phyloP scores from a whole-genome alignment of 2,329 filamentous ascomycete species.

The Monosporascus sp. region DNA sequence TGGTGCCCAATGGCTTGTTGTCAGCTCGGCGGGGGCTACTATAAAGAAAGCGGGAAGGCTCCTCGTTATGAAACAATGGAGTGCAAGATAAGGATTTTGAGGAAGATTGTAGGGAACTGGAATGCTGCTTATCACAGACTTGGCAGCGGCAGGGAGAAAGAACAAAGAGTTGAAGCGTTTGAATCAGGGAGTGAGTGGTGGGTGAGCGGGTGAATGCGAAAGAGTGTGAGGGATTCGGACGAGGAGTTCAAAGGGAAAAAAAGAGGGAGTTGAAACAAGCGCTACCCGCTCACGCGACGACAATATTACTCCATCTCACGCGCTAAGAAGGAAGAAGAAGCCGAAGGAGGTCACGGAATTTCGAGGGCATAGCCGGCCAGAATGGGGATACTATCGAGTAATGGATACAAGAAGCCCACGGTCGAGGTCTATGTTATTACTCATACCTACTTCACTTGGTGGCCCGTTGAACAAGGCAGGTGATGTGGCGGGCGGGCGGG shows the following conservation, averaged over 20 bases:
- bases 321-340: not conserved
- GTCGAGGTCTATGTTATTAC: too few species aligned
- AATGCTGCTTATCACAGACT: not conserved
- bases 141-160: conserved; percentile 1
- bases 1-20: conserved; percentile 9
- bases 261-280: not conserved
- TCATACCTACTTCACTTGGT: too few species aligned
- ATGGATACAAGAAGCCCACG: not conserved
- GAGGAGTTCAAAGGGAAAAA: not conserved
- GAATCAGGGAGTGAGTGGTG: not conserved
- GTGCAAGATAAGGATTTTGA: not conserved
- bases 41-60: conserved; percentile 4
- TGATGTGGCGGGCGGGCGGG: not conserved
- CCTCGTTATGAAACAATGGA: not conserved
- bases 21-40: not conserved
- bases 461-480: not conserved
- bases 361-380: not conserved
- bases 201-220: not conserved
- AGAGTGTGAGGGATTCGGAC: not conserved
- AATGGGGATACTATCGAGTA: conserved; percentile 9
- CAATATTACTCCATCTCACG: not conserved
- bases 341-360: not conserved
- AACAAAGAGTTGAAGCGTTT: conserved; percentile 3
- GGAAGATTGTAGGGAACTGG: not conserved
- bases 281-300: not conserved